These are phyloP conservation scores for Chalciporus pseudorubinellus DNA, from an alignment of 768 basidiomycete genomes.

Conservation along the genomic window DNA sequence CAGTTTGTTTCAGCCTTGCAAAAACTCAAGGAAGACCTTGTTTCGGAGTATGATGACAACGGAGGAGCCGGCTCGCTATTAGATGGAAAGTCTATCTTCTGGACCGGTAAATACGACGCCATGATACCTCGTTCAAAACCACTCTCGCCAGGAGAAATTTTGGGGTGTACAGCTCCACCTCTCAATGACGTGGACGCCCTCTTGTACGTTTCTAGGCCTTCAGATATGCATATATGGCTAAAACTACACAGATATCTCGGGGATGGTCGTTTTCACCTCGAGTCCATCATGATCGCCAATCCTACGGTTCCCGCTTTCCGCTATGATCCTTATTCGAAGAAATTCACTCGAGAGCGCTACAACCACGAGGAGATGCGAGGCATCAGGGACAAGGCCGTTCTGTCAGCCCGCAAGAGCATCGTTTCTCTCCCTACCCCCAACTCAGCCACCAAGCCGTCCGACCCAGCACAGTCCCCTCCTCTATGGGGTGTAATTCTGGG, in stretches of 20 bases:
- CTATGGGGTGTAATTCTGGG: conserved; percentile 93
- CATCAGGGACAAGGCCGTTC: conserved; percentile 72
- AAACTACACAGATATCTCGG: conserved; percentile 77
- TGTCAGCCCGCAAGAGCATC: conserved; percentile 67
- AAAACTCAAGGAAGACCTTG: conserved; percentile 77
- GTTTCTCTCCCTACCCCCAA: conserved; percentile 20
- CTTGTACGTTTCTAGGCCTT: conserved; percentile 53
- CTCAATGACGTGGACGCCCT: conserved; percentile 81
- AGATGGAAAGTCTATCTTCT: conserved; percentile 26
- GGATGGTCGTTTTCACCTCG: conserved; percentile 96
- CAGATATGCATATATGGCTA: background rate
- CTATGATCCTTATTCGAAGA: conserved; percentile 98
- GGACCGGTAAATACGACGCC: conserved; percentile 68
- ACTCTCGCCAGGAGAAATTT: conserved; percentile 92
- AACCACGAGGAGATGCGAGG: conserved; percentile 84
- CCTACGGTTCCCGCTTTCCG: conserved; percentile 92
- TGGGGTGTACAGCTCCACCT: conserved; percentile 93
- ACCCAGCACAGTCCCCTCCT: conserved; percentile 14
- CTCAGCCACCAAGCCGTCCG: conserved; percentile 15
- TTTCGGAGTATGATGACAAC: conserved; percentile 33
- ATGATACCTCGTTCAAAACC: conserved; percentile 86
- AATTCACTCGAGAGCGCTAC: conserved; percentile 89
- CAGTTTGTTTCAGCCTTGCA: conserved; percentile 96
- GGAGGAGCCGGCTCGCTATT: background rate
- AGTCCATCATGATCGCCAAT: conserved; percentile 99